Percentiles rank a stretch among this genome's conserved stretches.
These are phyloP conservation scores for Triadica sebifera DNA, from an alignment of 345 rosid species.

Conservation along the genomic window DNA sequence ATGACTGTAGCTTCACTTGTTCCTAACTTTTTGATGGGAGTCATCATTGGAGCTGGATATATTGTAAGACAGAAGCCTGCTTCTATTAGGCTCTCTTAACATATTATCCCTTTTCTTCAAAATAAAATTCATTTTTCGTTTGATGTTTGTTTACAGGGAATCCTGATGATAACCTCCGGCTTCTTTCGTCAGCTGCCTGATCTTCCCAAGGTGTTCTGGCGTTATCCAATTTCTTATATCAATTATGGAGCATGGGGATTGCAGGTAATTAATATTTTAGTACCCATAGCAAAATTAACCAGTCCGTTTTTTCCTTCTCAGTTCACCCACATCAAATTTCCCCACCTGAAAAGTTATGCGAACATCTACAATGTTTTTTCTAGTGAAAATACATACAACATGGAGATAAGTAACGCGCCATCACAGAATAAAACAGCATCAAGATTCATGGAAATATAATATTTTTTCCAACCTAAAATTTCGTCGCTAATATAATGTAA, in stretches of 20 bases:
- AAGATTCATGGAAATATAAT: neutral
- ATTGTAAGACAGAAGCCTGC: conserved; percentile 33
- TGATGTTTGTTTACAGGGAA: conserved; percentile 31
- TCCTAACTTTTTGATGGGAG: conserved; percentile 53
- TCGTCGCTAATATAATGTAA: conserved; percentile 6
- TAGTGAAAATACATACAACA: neutral
- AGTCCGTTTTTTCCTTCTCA: no score
- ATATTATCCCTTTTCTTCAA: neutral
- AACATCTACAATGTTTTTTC: neutral
- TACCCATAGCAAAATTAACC: no score
- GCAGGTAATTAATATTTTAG: conserved; percentile 32
- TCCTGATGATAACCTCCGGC: conserved; percentile 51
- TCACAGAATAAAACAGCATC: neutral
- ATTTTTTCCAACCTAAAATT: neutral
- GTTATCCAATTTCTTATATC: conserved; percentile 50
- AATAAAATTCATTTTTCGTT: neutral
- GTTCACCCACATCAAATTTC: neutral
- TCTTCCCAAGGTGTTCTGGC: conserved; percentile 50
- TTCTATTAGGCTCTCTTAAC: neutral
- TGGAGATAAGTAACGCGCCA: neutral
- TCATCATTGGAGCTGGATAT: conserved; percentile 48
- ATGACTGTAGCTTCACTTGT: conserved; percentile 55
- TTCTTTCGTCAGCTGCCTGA: conserved; percentile 44
- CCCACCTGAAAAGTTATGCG: neutral
- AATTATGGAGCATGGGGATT: conserved; percentile 51